These are phyloP conservation scores for Oemleria cerasiformis DNA, from an alignment of 306 rosid species.

Conservation along the genomic window DNA sequence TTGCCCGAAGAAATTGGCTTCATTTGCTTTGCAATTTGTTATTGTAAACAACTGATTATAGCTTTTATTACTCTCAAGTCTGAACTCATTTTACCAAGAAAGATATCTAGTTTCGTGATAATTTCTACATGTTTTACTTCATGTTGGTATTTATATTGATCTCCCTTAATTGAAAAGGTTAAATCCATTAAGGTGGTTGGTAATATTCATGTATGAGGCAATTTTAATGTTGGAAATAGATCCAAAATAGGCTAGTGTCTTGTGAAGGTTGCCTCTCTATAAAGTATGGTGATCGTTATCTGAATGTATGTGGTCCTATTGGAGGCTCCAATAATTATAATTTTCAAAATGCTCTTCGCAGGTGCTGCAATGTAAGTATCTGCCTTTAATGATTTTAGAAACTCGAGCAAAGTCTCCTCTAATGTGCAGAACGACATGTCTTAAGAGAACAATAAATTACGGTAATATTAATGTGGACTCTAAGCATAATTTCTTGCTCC, in stretches of 20 bases:
- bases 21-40: background rate
- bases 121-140: background rate
- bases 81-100: background rate
- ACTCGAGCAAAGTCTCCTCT: constrained; percentile 16
- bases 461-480: constrained; percentile 18
- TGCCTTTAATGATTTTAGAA: constrained; percentile 26
- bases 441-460: constrained; percentile 13
- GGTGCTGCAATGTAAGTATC: constrained; percentile 41
- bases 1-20: background rate
- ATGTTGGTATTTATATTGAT: background rate
- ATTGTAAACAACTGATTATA: background rate
- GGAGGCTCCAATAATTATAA: background rate
- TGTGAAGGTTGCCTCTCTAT: background rate
- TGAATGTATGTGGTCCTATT: background rate
- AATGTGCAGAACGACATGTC: constrained; percentile 15
- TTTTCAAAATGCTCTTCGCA: constrained; percentile 28
- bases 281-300: background rate
- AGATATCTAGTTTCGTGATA: background rate
- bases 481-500: constrained; percentile 34
- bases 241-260: background rate
- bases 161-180: too few relatives aligned
- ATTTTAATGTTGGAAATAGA: background rate
- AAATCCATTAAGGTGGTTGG: background rate
- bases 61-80: too few relatives aligned
- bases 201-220: background rate